These are phyloP conservation scores for Tephrocybe rancida DNA, from an alignment of 768 basidiomycete species.

Conservation along the genomic window DNA sequence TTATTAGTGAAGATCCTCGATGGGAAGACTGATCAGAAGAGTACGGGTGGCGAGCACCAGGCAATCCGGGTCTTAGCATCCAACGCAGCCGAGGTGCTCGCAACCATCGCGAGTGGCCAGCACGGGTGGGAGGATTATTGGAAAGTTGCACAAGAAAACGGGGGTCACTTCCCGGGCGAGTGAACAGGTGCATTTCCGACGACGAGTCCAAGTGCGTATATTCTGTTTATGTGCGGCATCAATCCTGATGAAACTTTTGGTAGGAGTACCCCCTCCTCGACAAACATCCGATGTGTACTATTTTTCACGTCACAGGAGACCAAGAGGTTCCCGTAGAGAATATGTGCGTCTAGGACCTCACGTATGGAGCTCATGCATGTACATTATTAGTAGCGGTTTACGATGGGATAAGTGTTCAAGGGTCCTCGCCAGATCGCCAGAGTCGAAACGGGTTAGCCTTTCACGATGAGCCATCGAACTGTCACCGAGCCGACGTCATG, in stretches of 20 bases:
- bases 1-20: slow-evolving; percentile 17
- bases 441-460: neutral
- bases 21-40: neutral
- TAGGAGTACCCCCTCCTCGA: too few species aligned
- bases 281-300: too few species aligned
- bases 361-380: neutral
- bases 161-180: slow-evolving; percentile 20
- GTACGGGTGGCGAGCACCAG: slow-evolving; percentile 1
- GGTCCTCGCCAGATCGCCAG: neutral
- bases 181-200: too few species aligned
- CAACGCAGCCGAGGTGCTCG: slow-evolving; percentile 11
- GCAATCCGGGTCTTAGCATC: slow-evolving; percentile 17
- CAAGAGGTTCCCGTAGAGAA: too few species aligned
- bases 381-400: too few species aligned
- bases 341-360: too few species aligned
- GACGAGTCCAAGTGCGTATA: too few species aligned
- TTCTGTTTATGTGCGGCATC: too few species aligned
- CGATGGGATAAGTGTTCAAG: too few species aligned
- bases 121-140: slow-evolving; percentile 21
- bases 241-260: too few species aligned
- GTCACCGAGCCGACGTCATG: too few species aligned
- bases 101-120: slow-evolving; percentile 14
- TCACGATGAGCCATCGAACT: neutral
- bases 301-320: too few species aligned
- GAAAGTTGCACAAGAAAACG: slow-evolving; percentile 17